A percentile compares a stretch with the other conserved stretches of the same genome.
Evolutionary conservation across 768 basidiomycete genomes (phyloP).

Genomic region (Rhodosporidiobolus odoratus): DNA sequence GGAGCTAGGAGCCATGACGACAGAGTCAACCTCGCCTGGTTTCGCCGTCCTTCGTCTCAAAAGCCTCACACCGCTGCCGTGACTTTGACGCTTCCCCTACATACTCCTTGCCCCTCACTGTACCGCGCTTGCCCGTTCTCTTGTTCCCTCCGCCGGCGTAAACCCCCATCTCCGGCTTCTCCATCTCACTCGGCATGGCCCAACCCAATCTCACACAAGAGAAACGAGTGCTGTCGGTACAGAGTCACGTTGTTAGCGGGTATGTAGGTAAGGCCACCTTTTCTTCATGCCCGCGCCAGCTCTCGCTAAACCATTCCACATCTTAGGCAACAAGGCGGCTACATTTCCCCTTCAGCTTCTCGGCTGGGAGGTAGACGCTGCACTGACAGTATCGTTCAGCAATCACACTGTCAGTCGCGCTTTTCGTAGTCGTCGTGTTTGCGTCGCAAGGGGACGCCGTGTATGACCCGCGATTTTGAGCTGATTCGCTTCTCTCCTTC

Average conservation of each 20-base stretch:
- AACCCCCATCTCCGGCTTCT: too few relatives aligned
- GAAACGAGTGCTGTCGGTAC: constrained; percentile 72
- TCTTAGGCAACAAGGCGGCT: constrained; percentile 56
- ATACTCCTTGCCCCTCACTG: too few relatives aligned
- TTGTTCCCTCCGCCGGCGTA: too few relatives aligned
- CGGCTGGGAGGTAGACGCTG: constrained; percentile 91
- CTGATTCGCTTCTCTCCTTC: neutral
- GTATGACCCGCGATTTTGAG: neutral
- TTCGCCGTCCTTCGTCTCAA: too few relatives aligned
- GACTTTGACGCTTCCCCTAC: too few relatives aligned
- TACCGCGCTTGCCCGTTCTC: too few relatives aligned
- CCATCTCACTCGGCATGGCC: too few relatives aligned
- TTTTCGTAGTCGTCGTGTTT: neutral
- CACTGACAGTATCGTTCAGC: constrained; percentile 70
- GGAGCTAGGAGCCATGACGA: too few relatives aligned
- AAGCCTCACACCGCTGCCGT: too few relatives aligned
- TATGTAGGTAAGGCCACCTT: constrained; percentile 72
- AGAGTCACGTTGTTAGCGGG: constrained; percentile 88
- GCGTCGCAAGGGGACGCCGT: neutral
- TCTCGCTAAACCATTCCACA: neutral
- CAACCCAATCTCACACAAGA: constrained; percentile 23
- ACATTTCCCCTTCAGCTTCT: constrained; percentile 58
- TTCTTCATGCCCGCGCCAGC: too few relatives aligned
- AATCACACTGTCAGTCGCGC: constrained; percentile 73
- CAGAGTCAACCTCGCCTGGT: too few relatives aligned